Evolutionary conservation across 805 yeast genomes (phyloP), one percentile per base, ranked within the genome.

Genomic region (Komagataella mondaviorum): DNA sequence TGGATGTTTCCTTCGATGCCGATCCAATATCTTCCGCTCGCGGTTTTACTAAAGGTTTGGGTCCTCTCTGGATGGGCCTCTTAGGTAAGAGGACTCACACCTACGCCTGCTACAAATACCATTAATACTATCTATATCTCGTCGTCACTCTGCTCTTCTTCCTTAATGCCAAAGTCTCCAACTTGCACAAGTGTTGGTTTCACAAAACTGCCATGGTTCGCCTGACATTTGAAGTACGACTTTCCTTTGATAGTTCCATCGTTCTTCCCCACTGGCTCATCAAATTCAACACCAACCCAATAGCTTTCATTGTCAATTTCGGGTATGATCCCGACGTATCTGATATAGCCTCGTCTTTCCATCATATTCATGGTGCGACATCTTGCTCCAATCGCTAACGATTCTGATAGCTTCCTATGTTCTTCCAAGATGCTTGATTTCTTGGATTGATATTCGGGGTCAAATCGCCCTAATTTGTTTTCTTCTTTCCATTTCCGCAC

Each of bases 271-370:
- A 77, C 75, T 0, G 97, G 91, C 57, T 85, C 88, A 57, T 86
- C 93, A 51, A 89, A 81, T 57, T 83, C 86, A 3, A 91, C 76
- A 0, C 97, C 98, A 30, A 86, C 75, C 96, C 97, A 91, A 1
- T 66, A 56, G 17, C 58, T 57, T 43, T 70, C 75, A 2, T 71
- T 74, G 23, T 56, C 55, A 49, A 89, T 76, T 45, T 75, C 80
- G 0, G 78, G 71, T 1, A 91, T 78, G 45, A 65, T 66, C 2
- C 98, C 98, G 12, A 89, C 68, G 59, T 67, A 91, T 52, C 72
- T 69, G 24, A 91, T 74, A n/a, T 71, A 67, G 2, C 97, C 98
- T 44, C 85, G 62, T 56, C 96, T 71, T 77, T 20, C 75, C 73
- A 48, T 64, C 59, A 58, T 48, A n/a, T 55, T 54, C 17, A 52